These are phyloP conservation scores for Bonia amplexicaulis DNA, from an alignment of 176 grass and related monocot genomes.

Conservation along the genomic window DNA sequence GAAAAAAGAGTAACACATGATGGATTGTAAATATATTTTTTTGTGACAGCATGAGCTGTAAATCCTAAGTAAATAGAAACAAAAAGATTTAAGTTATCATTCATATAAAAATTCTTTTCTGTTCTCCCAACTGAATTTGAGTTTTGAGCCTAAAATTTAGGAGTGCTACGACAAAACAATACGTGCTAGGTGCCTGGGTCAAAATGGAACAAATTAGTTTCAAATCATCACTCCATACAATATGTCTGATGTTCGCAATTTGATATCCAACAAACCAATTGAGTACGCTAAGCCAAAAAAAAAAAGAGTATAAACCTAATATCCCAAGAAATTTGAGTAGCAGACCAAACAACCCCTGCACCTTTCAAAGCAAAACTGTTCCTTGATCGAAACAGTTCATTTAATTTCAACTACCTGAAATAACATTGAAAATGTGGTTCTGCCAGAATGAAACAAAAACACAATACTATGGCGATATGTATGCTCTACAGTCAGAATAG, in stretches of 20 bases:
- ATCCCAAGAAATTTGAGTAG: not conserved
- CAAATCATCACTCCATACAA: not conserved
- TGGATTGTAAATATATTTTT: too few species aligned
- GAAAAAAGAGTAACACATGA: too few species aligned
- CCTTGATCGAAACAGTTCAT: not conserved
- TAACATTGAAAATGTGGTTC: not conserved
- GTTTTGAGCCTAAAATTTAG: not conserved
- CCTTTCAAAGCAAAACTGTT: not conserved
- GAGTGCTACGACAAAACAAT: too few species aligned
- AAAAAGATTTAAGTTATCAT: not conserved
- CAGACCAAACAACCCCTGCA: not conserved
- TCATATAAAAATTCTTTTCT: not conserved
- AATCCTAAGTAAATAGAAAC: not conserved
- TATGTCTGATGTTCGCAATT: not conserved
- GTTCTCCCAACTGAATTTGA: not conserved
- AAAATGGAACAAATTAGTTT: not conserved
- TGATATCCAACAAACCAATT: not conserved
- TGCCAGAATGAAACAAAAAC: not conserved
- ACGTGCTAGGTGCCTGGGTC: not conserved
- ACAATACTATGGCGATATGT: not conserved
- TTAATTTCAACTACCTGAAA: not conserved
- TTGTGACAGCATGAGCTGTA: too few species aligned
- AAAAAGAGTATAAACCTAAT: not conserved
- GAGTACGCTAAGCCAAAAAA: not conserved
- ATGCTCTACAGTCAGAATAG: not conserved